Percentiles rank a stretch among this genome's conserved stretches.
Evolutionary conservation across 1,284 basidiomycete species (phyloP).

Genomic region (Fomitopsis schrenkii): DNA sequence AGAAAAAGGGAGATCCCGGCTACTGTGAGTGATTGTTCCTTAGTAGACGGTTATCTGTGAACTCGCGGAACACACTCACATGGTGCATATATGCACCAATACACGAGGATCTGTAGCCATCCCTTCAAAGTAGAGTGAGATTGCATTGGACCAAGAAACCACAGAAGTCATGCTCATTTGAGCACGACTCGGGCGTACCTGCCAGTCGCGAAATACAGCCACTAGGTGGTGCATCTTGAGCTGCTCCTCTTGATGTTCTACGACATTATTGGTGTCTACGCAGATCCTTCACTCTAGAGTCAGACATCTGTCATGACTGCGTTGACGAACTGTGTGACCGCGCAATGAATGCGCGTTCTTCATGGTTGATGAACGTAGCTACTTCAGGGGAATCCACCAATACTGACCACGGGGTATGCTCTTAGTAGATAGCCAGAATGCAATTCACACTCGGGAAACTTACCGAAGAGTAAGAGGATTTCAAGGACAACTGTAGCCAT

Average conservation of each 20-base stretch:
- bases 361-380: slow-evolving; percentile 53
- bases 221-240: slow-evolving; percentile 50
- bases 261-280: slow-evolving; percentile 55
- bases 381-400: slow-evolving; percentile 57
- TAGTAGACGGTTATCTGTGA: neutral
- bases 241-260: slow-evolving; percentile 56
- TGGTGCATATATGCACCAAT: slow-evolving; percentile 55
- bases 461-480: slow-evolving; percentile 39
- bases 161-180: no score
- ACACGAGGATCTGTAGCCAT: slow-evolving; percentile 55
- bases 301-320: no score
- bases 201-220: slow-evolving; percentile 61
- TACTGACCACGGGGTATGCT: slow-evolving; percentile 23
- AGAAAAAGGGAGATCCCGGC: slow-evolving; percentile 63
- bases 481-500: slow-evolving; percentile 46
- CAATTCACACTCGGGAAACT: slow-evolving; percentile 2
- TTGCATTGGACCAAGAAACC: no score
- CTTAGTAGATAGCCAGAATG: neutral
- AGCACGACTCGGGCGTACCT: slow-evolving; percentile 30
- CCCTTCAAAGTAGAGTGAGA: slow-evolving; percentile 24
- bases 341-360: slow-evolving; percentile 58
- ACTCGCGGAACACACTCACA: slow-evolving; percentile 35
- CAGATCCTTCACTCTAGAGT: neutral
- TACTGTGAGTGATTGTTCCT: slow-evolving; percentile 21
- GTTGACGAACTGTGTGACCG: slow-evolving; percentile 50